Conservation (phyloP, 805 yeast genomes). For the Saccharomycopsis sp. region DNA sequence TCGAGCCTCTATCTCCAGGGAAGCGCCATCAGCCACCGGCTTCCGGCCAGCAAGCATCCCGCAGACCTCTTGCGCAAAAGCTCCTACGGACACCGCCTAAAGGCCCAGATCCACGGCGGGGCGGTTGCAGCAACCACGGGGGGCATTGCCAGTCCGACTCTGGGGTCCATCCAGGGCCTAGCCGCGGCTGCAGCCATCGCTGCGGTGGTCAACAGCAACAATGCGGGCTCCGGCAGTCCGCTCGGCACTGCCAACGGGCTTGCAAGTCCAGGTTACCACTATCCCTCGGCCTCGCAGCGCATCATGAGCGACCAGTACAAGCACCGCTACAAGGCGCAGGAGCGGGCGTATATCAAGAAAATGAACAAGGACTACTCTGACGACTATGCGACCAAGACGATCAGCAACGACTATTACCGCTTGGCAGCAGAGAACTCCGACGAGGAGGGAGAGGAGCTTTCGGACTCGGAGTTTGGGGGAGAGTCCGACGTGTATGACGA, state of each 20-base stretch:
- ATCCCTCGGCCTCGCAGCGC: neutral
- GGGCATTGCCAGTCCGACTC: neutral
- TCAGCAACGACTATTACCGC: constrained; percentile 31
- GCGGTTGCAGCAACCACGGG: neutral
- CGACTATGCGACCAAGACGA: constrained; percentile 68
- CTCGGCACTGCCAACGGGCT: no score
- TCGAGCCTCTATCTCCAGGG: neutral
- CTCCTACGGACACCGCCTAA: neutral
- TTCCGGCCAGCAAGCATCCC: neutral
- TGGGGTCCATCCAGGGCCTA: neutral
- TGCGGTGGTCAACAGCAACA: neutral
- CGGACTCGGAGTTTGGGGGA: constrained; percentile 7
- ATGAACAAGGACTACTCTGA: constrained; percentile 55
- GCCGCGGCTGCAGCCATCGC: neutral
- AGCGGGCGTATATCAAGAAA: constrained; percentile 55
- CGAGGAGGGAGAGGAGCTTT: constrained; percentile 5
- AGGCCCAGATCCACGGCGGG: neutral
- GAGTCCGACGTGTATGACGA: constrained; percentile 24
- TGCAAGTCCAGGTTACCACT: neutral
- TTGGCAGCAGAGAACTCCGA: constrained; percentile 11
- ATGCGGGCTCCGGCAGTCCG: no score
- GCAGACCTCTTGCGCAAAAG: constrained; percentile 1
- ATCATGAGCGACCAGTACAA: constrained; percentile 9
- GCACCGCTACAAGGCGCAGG: constrained; percentile 40
- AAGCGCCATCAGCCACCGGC: neutral